Evolutionary conservation across 2,329 filamentous ascomycete species (phyloP), one percentile per base, ranked within the genome.

Genomic region (Colletotrichum chlorophyti): DNA sequence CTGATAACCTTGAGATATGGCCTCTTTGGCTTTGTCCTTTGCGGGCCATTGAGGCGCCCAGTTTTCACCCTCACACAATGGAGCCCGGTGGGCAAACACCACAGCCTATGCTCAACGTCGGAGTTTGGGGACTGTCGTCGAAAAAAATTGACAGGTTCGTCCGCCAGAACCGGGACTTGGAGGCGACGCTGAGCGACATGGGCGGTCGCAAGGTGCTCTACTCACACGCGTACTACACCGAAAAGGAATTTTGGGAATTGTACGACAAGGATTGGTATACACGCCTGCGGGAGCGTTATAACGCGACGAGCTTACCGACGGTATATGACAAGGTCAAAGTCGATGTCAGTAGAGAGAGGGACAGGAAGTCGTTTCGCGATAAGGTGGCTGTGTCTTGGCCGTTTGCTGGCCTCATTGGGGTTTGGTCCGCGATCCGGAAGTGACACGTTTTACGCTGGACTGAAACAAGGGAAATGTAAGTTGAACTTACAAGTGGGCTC

Each of bases 201-300:
- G 78, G 82, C 3, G 88, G 88, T 6, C 86, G 85, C 76, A 90
- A 90, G 71, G 89, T 86, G 77, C 72, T 91, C 1, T 91, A 91
- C 62, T 86, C 87, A 1, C 87, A 90, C 55, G 84, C 85, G 0
- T 90, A 87, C 70, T 89, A 89, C 69, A 83, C 79, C 3, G 83
- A 88, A 67, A 79, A 83, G 0, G 88, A 91, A 63, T 91, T 91
- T 68, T 90, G 88, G 87, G 69, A 75, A 9, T 78, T 83, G 50
- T 91, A 90, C 60, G 82, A 89, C 66, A 75, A 78, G 32, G 65
- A 73, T 7, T 83, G 83, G 66, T 90, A 91, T 61, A 82, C 89
- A 40, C 69, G 67, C 3, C 71, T 90, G 49, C 74, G 88, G 15
- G 58, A 58, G 69, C 70, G 21, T 84, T 91, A 90, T 65, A 72